Evolutionary conservation across 2,329 filamentous ascomycete genomes (phyloP), one percentile per base, ranked within the genome.

Genomic region (Alternaria sp.): DNA sequence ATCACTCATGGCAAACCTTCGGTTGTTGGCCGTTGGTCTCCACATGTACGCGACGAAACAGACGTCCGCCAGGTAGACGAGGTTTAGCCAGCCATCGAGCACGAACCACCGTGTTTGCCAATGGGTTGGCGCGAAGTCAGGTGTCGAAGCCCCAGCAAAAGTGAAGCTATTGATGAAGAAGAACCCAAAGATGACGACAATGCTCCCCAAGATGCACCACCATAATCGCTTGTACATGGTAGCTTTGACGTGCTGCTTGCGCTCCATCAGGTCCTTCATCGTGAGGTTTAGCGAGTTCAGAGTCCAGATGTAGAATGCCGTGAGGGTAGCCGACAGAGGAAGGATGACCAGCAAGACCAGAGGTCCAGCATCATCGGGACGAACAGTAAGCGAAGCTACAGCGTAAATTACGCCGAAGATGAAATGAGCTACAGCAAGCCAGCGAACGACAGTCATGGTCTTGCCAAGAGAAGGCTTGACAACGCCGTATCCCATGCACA

Each of bases 71-170:
- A 99, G 89, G 81, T 98, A 99, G 15, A 99, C 95, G 58, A 99
- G 82, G 79, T 98, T 98, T 54, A 98, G 85, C 96, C 96, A 99
- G 59, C 96, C 96, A 76, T 99, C 96, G 19, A 99, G 87, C 49
- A 99, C 88, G 76, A 99, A 99, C 96, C 96, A 99, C 63, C 96
- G 86, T 5, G 92, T 94, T 83, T 97, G 95, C 96, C 96, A 99
- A 81, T 99, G 95, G 72, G 93, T 92, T 1, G 96, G 96, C 5
- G 97, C 93, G 79, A 97, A 99, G 79, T 97, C 91, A 1, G 92
- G 92, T 67, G 94, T 91, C 51, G 87, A 88, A 51, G 90, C 89
- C 12, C 93, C 94, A 52, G 94, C 95, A 78, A 99, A 97, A 1
- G 92, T 93, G 81, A 97, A 93, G 71, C 92, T 96, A 85, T 97